Evolutionary conservation across 2,329 filamentous ascomycete genomes (phyloP), one percentile per base, ranked within the genome.

Genomic region (Penicillium frequentans): DNA sequence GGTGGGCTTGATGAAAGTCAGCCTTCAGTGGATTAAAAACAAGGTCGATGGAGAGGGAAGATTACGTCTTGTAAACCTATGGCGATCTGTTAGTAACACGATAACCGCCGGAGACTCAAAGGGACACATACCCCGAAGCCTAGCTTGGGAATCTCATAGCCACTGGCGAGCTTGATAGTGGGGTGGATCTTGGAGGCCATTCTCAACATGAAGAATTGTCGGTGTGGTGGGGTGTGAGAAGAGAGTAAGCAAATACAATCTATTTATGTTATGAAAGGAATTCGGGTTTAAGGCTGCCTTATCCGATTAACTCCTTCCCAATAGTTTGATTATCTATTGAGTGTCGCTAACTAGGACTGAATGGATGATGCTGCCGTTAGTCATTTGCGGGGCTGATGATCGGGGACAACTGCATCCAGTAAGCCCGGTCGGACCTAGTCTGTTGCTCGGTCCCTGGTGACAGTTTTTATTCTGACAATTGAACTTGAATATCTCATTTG

Each of bases 141-240:
- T 2, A 86, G 72, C 8, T 80, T 64, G 10, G 84, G 84, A 33
- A 86, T 85, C 10, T 84, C 79, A 65, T 84, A 80, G 47, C 84
- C 84, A 10, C 83, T 85, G 50, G 81, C 79, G 73, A 86, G 67
- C 55, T 76, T 78, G 42, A 82, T 76, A n/a, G 74, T 81, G 26
- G 62, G 63, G 9, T 39, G 53, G 14, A 62, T 58, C 27, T 52
- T 42, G 53, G 53, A 45, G 4, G 59, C 56, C 61, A 64, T 62
- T 55, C 46, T 60, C 26, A 39, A n/a, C 47, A 55, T 46, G 21
- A 31, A 16, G 16, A 16, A 29, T 8, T 2, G 37, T 24, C 13
- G 3, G 24, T n/a, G 26, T 5, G 9, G 29, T 21, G 33, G 16
- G 13, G 5, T 3, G 42, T 39, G 13, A 13, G 43, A 47, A n/a